Conservation (phyloP, 768 basidiomycete species). For the Rhizopogon roseolus region DNA sequence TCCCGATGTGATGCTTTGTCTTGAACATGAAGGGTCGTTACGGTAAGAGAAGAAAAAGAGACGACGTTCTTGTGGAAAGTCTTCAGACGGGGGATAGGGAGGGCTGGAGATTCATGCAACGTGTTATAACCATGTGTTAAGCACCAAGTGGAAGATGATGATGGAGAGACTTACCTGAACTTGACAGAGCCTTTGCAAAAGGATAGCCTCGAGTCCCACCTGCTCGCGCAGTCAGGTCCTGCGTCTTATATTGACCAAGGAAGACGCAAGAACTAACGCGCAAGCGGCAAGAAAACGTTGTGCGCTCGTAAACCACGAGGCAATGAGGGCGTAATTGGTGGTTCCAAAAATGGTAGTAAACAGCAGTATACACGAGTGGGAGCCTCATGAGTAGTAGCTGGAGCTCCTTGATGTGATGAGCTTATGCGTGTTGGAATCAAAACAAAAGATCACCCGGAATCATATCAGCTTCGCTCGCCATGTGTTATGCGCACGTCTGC, state of each 20-base stretch:
- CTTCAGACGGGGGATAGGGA: constrained; percentile 11
- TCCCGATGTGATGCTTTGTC: background rate
- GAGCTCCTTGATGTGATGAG: background rate
- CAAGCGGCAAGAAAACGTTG: background rate
- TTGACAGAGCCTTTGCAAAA: constrained; percentile 7
- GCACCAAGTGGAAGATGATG: background rate
- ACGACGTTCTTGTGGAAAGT: constrained; percentile 12
- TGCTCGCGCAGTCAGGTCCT: constrained; percentile 20
- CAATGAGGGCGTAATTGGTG: background rate
- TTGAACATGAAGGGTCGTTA: constrained; percentile 2
- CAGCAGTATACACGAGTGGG: background rate
- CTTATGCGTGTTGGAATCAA: background rate
- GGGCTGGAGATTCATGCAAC: background rate
- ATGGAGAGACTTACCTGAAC: constrained; percentile 9
- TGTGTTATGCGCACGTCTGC: background rate
- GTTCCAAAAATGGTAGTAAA: background rate
- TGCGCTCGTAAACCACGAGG: background rate
- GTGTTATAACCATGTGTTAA: background rate
- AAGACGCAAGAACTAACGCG: constrained; percentile 4
- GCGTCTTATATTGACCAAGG: constrained; percentile 13
- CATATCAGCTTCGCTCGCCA: background rate
- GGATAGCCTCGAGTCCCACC: constrained; percentile 17
- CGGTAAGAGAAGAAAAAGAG: constrained; percentile 9
- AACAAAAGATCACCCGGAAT: background rate
- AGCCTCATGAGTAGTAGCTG: background rate